Evolutionary conservation across 257 asterid genomes (phyloP).

Genomic region (Hygrophila difformis): DNA sequence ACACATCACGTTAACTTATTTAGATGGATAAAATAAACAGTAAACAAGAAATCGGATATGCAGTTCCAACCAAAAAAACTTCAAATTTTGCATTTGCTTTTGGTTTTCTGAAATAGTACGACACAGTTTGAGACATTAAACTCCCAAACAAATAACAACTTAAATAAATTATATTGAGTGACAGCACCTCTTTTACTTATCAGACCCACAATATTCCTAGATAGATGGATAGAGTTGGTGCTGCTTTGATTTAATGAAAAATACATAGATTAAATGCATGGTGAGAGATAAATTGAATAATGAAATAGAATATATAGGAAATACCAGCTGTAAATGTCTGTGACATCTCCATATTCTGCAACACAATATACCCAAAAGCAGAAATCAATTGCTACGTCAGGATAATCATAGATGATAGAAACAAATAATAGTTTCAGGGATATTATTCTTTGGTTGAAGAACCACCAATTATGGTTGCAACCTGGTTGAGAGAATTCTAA

Average conservation of each 20-base stretch:
- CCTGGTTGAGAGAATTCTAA: no score
- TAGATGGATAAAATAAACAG: constrained; percentile 3
- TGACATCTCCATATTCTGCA: constrained; percentile 92
- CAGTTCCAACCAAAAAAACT: no score
- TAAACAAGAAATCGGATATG: constrained; percentile 7
- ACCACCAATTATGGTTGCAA: background rate
- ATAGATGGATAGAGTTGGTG: background rate
- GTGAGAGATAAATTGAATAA: constrained; percentile 3
- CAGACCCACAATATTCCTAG: background rate
- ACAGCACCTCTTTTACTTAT: background rate
- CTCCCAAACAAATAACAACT: no score
- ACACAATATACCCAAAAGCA: constrained; percentile 13
- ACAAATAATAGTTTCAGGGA: background rate
- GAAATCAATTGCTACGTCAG: constrained; percentile 13
- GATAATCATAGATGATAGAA: no score
- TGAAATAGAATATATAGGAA: constrained; percentile 14
- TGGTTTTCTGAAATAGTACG: no score
- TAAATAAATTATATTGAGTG: no score
- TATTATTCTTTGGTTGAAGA: background rate
- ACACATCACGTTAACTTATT: background rate
- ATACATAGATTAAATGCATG: background rate
- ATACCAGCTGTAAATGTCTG: constrained; percentile 93
- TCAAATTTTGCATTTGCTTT: no score
- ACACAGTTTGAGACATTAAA: background rate
- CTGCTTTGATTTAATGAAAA: background rate